Base-by-base conservation (phyloP, 2,329 filamentous ascomycete genomes). In the Colletotrichum higginsianum region DNA sequence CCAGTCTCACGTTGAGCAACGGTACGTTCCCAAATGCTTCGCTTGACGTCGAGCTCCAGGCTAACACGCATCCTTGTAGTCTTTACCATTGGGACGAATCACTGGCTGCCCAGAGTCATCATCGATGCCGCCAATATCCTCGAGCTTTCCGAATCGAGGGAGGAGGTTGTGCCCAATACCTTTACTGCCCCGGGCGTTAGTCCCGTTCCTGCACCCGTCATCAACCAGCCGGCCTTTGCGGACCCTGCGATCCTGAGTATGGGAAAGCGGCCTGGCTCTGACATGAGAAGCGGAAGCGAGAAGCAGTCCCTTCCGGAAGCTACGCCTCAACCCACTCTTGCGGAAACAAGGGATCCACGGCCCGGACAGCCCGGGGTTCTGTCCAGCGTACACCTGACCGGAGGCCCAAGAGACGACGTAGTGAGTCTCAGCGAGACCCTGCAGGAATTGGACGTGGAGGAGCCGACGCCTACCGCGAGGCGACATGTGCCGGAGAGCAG, bases 191-290 rank as follows among this genome's bases (percentile, higher is more conserved):
- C 79, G 26, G 63, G 75, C 38, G 67, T 74, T 66, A 76, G 75
- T 74, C 66, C 77, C 67, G 64, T 75, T 52, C 68, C 78, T 26
- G 76, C 78, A 16, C 74, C 80, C 18, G 64, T 74, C 6, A 67
- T 79, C 26, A 68, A 77, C 62, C 80, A 77, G 74, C 75, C 83
- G 40, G 77, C 85, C 0, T 94, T 96, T 77, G 87, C 92, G n/a
- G 94, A 97, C 76, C 94, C 94, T 13, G 94, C 94, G 4, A 97
- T 97, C 66, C 79, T 97, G 56, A 95, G 93, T 78, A 88, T 94
- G 61, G 85, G 85, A 26, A 84, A 84, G 57, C 83, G 81, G 4
- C 83, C 86, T 1, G 78, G 75, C 35, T 77, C 78, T 0, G 77
- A 68, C 16, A 75, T 79, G 13, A 75, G 76, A 2, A 77, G 64